These are phyloP conservation scores for Phaeoacremonium minimum DNA, from an alignment of 2,329 filamentous ascomycete genomes.

Conservation along the genomic window DNA sequence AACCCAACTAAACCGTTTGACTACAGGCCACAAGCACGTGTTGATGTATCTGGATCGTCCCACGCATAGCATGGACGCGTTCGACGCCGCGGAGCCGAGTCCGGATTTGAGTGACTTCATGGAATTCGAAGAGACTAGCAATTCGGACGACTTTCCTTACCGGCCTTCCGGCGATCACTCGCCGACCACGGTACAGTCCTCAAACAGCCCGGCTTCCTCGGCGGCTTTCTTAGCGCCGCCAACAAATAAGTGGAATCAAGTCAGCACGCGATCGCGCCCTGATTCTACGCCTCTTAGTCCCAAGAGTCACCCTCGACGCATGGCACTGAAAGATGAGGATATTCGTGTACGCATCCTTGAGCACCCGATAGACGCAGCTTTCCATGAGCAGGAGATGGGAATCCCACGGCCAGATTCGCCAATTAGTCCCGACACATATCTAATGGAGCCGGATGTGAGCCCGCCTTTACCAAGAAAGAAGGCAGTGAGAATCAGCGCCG, in stretches of 20 bases:
- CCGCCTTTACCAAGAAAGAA: constrained; percentile 23
- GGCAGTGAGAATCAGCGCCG: constrained; percentile 27
- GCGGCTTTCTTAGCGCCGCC: constrained; percentile 1
- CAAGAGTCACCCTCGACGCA: neutral
- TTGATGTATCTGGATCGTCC: constrained; percentile 15
- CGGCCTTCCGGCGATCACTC: constrained; percentile 6
- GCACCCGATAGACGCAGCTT: constrained; percentile 10
- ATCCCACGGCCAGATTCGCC: constrained; percentile 26
- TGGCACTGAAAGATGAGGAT: neutral
- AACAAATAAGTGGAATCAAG: neutral
- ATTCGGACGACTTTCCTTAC: constrained; percentile 8
- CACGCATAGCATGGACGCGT: constrained; percentile 4
- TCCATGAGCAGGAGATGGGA: constrained; percentile 11
- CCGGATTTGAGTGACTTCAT: constrained; percentile 20
- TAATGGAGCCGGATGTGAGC: constrained; percentile 11
- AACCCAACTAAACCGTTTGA: neutral
- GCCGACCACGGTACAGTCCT: constrained; percentile 10
- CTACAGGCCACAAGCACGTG: constrained; percentile 13
- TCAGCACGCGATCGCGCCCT: neutral
- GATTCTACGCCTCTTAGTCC: neutral
- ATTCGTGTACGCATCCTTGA: constrained; percentile 9
- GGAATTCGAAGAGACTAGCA: constrained; percentile 13
- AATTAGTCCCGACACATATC: constrained; percentile 13
- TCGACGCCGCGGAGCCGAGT: constrained; percentile 15
- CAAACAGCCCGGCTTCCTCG: constrained; percentile 6